Evolutionary conservation across 805 yeast genomes (phyloP), one percentile per base, ranked within the genome.

Genomic region (Suhomyces pyralidae): DNA sequence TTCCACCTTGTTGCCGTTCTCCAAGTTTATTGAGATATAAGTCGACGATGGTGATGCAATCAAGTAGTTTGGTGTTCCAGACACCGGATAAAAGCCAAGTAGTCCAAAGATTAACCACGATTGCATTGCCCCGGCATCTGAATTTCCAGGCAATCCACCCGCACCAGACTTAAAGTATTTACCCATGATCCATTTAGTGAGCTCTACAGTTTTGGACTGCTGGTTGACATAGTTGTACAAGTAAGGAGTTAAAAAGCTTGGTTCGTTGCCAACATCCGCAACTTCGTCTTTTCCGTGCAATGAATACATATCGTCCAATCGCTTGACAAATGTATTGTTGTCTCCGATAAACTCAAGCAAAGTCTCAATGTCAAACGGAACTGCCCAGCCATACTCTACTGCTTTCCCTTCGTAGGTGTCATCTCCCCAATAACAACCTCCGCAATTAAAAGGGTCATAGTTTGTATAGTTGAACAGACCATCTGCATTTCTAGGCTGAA

Each of bases 91-190:
- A 8, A 71, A 40, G 2, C 76, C 76, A 43, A 67, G 53, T 46
- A 70, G 47, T 3, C 61, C 68, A 59, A 69, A 70, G 49, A 69
- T 63, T 14, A 68, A 49, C 73, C 73, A 71, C 3, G 69, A 61
- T 51, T 69, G 74, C 73, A 71, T 70, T 10, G 76, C 71, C 6
- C 75, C 75, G 9, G 69, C 71, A 52, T 70, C 75, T 1, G 74
- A 67, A 50, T 70, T 70, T 1, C 74, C 74, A 5, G 76, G 74
- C 22, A 71, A 52, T 9, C 69, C 73, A n/a, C 45, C 46, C 3
- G 58, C 40, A 3, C 74, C 74, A 0, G 57, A 40, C 20, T 55
- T 49, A 51, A 67, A 70, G 43, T 61, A 60, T 17, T 52, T 61
- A 44, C 63, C 58, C 34, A 70, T 56, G 15, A 71, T 51, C 48